A percentile compares a stretch with the other conserved stretches of the same genome.
These are phyloP conservation scores for Tephrocybe sp. DNA, from an alignment of 768 basidiomycete genomes.

Conservation along the genomic window DNA sequence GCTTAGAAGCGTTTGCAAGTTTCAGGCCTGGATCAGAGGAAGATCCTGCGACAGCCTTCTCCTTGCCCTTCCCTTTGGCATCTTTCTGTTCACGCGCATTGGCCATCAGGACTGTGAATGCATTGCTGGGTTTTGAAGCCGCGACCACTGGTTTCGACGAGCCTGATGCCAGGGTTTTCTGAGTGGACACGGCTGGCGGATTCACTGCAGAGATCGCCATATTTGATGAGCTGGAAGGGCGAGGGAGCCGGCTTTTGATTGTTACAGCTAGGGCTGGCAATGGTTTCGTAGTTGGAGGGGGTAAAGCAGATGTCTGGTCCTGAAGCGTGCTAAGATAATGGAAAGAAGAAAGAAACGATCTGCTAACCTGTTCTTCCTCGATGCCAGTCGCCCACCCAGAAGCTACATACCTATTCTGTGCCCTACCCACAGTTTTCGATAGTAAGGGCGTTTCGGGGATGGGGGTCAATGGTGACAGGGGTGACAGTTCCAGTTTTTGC, in stretches of 20 bases:
- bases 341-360: background rate
- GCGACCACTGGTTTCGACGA: constrained; percentile 11
- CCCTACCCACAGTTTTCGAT: constrained; percentile 10
- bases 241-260: constrained; percentile 33
- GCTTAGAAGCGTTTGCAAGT: constrained; percentile 6
- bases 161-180: background rate
- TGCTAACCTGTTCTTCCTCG: constrained; percentile 23
- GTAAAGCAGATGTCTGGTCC: background rate
- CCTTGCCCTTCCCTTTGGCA: constrained; percentile 26
- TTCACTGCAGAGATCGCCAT: background rate
- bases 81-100: constrained; percentile 19
- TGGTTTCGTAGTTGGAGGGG: constrained; percentile 13
- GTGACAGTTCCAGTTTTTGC: constrained; percentile 13
- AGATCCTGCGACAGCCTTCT: constrained; percentile 8
- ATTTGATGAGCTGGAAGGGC: constrained; percentile 23
- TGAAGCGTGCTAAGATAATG: constrained; percentile 2
- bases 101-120: constrained; percentile 35
- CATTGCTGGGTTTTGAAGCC: constrained; percentile 22
- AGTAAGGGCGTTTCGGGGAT: constrained; percentile 47
- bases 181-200: background rate
- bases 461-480: constrained; percentile 51
- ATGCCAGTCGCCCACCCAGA: constrained; percentile 23
- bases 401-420: constrained; percentile 22
- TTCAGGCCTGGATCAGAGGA: constrained; percentile 7
- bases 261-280: constrained; percentile 12